Evolutionary conservation across 805 yeast species (phyloP).

Genomic region (Yarrowia sp.): DNA sequence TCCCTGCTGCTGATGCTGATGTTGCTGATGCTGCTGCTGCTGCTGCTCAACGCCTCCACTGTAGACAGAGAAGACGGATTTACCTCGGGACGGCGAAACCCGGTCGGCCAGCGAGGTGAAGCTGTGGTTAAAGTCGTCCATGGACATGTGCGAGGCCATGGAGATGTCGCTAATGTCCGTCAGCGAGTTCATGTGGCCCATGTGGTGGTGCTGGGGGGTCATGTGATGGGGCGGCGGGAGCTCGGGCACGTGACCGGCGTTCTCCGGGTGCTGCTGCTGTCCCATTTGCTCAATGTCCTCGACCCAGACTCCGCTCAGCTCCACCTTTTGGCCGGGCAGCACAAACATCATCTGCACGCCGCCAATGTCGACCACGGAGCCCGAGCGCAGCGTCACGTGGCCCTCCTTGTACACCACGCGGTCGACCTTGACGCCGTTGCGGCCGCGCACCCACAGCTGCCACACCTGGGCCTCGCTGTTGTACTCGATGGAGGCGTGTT

Average conservation of each 20-base stretch:
- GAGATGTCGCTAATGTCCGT: constrained; percentile 30
- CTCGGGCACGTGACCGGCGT: not conserved
- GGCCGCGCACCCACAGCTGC: constrained; percentile 83
- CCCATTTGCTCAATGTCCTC: constrained; percentile 9
- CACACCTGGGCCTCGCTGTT: constrained; percentile 77
- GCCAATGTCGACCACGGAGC: constrained; percentile 92
- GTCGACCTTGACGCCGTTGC: constrained; percentile 94
- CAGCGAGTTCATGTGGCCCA: constrained; percentile 13
- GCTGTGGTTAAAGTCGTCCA: constrained; percentile 28
- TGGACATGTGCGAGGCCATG: constrained; percentile 33
- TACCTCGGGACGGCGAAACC: constrained; percentile 6
- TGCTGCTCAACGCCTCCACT: constrained; percentile 1
- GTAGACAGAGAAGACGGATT: constrained; percentile 8
- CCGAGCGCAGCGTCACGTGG: constrained; percentile 67
- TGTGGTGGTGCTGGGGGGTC: constrained; percentile 18
- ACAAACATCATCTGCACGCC: constrained; percentile 99
- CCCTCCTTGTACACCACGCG: constrained; percentile 57
- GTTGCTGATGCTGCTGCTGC: not conserved
- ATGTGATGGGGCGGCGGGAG: constrained; percentile 3
- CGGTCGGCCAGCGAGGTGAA: constrained; percentile 34
- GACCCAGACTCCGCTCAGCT: constrained; percentile 21
- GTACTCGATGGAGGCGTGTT: constrained; percentile 84
- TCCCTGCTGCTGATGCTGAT: not conserved
- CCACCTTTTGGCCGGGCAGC: constrained; percentile 74
- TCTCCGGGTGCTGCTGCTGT: constrained; percentile 1